Evolutionary conservation across 2,329 filamentous ascomycete genomes (phyloP), one percentile per base, ranked within the genome.

Genomic region (Lecanicillium sp.): DNA sequence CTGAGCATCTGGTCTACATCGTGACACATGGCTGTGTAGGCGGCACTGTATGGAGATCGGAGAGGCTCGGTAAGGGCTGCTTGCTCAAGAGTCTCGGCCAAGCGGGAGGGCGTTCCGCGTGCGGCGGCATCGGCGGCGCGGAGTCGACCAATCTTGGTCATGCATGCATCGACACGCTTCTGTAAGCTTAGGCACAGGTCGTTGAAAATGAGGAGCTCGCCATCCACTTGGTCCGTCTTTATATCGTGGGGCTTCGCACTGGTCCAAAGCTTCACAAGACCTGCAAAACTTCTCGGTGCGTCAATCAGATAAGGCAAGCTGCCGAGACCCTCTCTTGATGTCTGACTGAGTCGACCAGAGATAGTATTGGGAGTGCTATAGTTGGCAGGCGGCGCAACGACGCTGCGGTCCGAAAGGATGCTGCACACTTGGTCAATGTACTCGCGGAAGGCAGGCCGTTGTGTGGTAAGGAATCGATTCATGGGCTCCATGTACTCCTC

Each of bases 401-500:
- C 71, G n/a, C 74, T 75, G 41, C 80, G 77, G 39, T 90, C 84
- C 3, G 84, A 79, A 2, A 88, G 84, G 45, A 96, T 87, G 8
- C 84, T 81, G 69, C 91, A 96, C 39, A 96, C 80, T 24, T 81
- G 76, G 61, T 97, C 90, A 51, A 96, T 85, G 58, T 90, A 96
- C 39, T 84, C 78, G 63, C 90, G 94, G 66, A 96, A 89, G 32
- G 86, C 79, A 57, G 84, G 77, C 17, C 90, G 81, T 59, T 95
- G 84, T 1, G 80, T 74, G 8, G 75, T 77, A 30, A 97, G 71
- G 58, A 96, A 96, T 36, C 79, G 79, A 61, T 96, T 97, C 91
- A 97, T 97, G 0, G 90, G 90, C 67, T 95, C 90, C 90, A 97
- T 96, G 89, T 90, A 97, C n/a, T 86, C 83, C 65, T 97, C 91